A percentile compares a stretch with the other conserved stretches of the same genome.
Conservation (phyloP, 2,329 filamentous ascomycete genomes). For the Xylaria sp. region DNA sequence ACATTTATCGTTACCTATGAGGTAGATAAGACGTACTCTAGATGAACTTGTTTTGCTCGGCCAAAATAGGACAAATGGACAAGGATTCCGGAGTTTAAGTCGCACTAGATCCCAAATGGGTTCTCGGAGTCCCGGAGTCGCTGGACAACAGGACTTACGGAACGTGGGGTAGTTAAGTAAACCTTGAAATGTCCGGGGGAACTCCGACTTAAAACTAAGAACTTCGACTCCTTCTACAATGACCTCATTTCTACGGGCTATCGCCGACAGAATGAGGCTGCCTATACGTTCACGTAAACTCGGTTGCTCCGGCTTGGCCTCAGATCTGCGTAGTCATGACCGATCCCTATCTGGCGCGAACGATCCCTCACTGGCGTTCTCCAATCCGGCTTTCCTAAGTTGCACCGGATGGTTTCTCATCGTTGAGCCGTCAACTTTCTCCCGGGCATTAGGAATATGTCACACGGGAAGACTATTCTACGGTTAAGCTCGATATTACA, state of each 20-base stretch:
- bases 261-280: background rate
- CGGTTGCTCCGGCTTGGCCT: no score
- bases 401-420: background rate
- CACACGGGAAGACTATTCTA: background rate
- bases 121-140: background rate
- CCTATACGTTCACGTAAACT: background rate
- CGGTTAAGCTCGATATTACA: background rate
- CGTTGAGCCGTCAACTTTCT: background rate
- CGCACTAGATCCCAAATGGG: background rate
- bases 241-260: background rate
- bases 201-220: background rate
- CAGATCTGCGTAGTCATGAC: no score
- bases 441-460: background rate
- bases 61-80: background rate
- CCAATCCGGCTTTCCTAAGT: no score
- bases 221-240: background rate
- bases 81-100: slow-evolving; percentile 1
- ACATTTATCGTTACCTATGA: no score
- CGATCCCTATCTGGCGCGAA: no score
- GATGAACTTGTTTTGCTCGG: no score
- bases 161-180: background rate
- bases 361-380: no score
- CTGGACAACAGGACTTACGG: background rate
- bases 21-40: no score
- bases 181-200: background rate